Percentiles rank a stretch among this genome's conserved stretches.
phyloP scores from a whole-genome alignment of 2,329 filamentous ascomycete genomes.

The Trichoderma koningii region DNA sequence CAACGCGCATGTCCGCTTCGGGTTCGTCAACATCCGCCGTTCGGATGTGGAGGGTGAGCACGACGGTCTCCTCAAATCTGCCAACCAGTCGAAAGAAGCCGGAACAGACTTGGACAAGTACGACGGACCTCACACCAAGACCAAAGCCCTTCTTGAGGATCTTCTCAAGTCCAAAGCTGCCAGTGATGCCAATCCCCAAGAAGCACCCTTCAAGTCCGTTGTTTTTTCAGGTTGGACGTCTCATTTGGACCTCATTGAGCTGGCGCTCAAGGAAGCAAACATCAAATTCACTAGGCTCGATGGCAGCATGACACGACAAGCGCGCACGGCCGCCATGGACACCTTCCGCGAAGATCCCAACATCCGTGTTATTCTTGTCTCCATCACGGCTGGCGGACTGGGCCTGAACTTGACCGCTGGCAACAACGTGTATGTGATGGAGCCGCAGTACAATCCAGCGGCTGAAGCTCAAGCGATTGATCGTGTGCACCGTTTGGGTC shows the following conservation, averaged over 20 bases:
- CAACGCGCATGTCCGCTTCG: conserved; percentile 60
- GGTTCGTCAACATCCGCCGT: conserved; percentile 69
- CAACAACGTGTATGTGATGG: conserved; percentile 95
- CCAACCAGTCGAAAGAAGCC: conserved; percentile 34
- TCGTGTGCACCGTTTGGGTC: conserved; percentile 87
- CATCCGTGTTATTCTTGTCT: conserved; percentile 83
- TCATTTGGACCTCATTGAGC: conserved; percentile 87
- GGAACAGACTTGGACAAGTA: conserved; percentile 70
- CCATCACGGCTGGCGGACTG: conserved; percentile 87
- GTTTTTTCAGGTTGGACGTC: conserved; percentile 97
- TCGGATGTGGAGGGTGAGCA: conserved; percentile 60
- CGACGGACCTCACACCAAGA: conserved; percentile 88
- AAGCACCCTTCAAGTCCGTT: conserved; percentile 85
- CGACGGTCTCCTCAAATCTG: conserved; percentile 50
- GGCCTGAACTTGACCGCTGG: conserved; percentile 91
- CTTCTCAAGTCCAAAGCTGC: conserved; percentile 66
- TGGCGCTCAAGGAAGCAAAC: conserved; percentile 68
- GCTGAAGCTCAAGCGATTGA: conserved; percentile 97
- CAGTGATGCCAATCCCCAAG: conserved; percentile 60
- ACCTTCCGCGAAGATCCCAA: conserved; percentile 71
- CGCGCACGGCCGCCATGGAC: conserved; percentile 75
- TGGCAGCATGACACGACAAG: conserved; percentile 77
- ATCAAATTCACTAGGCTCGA: conserved; percentile 82
- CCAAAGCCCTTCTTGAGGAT: conserved; percentile 75
- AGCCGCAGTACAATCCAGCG: conserved; percentile 98